A percentile compares a stretch with the other conserved stretches of the same genome.
Evolutionary conservation across 202 grass and related monocot species (phyloP).

Genomic region (Digitaria exilis): DNA sequence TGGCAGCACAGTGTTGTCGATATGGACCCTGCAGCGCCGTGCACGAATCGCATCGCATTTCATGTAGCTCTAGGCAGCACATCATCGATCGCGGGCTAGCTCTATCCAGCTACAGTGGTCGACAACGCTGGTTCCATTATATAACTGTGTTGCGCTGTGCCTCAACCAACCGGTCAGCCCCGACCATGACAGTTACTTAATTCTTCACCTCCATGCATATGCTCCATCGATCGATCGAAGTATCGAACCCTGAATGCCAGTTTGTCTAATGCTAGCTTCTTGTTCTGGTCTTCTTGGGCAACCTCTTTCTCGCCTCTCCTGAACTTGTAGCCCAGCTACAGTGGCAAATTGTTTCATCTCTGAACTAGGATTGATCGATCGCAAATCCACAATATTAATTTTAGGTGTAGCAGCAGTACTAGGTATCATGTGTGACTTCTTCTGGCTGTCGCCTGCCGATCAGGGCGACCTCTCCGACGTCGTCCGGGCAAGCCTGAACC

Average conservation of each 20-base stretch:
- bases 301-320: not conserved
- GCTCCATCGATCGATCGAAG: not conserved
- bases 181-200: not conserved
- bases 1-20: constrained; percentile 9
- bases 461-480: constrained; percentile 90
- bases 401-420: not conserved
- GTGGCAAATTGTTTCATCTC: not conserved
- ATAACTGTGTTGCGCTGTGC: not conserved
- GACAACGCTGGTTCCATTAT: not conserved
- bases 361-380: not conserved
- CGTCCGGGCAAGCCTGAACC: constrained; percentile 58
- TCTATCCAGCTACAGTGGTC: not conserved
- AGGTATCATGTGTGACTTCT: constrained; percentile 75
- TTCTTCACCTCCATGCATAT: not conserved
- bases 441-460: constrained; percentile 66
- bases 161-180: not conserved
- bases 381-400: not conserved
- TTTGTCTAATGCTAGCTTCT: not conserved
- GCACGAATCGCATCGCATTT: not conserved
- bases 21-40: constrained; percentile 22
- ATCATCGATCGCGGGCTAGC: not conserved
- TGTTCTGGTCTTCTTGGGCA: not conserved
- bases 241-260: not conserved
- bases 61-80: not conserved
- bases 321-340: not conserved